These are phyloP conservation scores for Leccinum variicolor DNA, from an alignment of 768 basidiomycete genomes.

Conservation along the genomic window DNA sequence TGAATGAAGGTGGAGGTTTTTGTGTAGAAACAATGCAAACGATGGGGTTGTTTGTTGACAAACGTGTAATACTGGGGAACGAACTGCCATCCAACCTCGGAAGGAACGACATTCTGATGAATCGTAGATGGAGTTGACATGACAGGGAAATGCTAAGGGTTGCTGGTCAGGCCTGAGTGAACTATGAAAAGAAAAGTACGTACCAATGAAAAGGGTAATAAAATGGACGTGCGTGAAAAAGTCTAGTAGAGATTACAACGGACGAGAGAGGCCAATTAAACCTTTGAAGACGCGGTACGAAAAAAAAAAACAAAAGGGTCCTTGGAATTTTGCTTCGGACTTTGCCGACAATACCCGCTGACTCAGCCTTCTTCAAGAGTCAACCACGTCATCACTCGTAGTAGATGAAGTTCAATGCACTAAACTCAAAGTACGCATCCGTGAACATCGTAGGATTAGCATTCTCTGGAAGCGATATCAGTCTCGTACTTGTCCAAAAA, in stretches of 20 bases:
- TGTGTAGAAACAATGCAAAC: conserved; percentile 98
- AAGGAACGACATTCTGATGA: conserved; percentile 74
- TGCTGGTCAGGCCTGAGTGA: neutral
- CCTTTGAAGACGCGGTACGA: conserved; percentile 25
- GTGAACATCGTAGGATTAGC: neutral
- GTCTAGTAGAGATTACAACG: conserved; percentile 36
- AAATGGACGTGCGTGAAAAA: conserved; percentile 36
- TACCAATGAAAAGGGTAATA: conserved; percentile 31
- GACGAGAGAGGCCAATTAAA: conserved; percentile 25
- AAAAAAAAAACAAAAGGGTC: conserved; percentile 14
- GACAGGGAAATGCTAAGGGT: conserved; percentile 29
- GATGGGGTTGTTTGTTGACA: conserved; percentile 95
- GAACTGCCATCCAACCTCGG: conserved; percentile 99
- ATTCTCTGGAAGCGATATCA: neutral
- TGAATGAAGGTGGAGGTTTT: conserved; percentile 97
- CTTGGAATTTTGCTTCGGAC: conserved; percentile 29
- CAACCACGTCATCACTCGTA: neutral
- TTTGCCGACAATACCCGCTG: conserved; percentile 27
- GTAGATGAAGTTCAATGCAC: neutral
- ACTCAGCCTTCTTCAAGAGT: conserved; percentile 19
- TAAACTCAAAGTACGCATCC: conserved; percentile 12
- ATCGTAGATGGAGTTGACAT: conserved; percentile 43
- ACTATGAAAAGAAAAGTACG: neutral
- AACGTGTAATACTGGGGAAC: conserved; percentile 99
- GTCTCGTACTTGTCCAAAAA: neutral